These are phyloP conservation scores for Cryptococcus floricola DNA, from an alignment of 1,284 basidiomycete genomes.

Conservation along the genomic window DNA sequence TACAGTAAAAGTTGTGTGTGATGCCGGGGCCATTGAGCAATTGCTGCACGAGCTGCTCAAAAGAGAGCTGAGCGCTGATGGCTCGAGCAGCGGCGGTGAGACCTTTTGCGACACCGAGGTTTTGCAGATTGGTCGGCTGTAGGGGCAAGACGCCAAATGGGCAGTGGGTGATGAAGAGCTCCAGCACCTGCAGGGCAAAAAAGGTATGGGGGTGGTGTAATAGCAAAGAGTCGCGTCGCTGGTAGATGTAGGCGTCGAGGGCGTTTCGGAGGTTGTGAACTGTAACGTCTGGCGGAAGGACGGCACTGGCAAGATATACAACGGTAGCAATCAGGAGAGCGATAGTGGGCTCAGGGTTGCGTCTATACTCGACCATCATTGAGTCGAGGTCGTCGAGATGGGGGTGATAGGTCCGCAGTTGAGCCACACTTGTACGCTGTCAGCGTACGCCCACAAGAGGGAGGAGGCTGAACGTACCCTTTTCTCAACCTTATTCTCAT, in stretches of 20 bases:
- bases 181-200: constrained; percentile 33
- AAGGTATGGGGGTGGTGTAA: constrained; percentile 30
- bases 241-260: constrained; percentile 20
- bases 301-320: constrained; percentile 29
- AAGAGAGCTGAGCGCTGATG: constrained; percentile 23
- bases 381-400: constrained; percentile 33
- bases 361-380: constrained; percentile 18
- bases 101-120: constrained; percentile 29
- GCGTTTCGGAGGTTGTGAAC: constrained; percentile 17
- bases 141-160: constrained; percentile 38
- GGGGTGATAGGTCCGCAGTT: constrained; percentile 37
- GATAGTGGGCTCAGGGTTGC: constrained; percentile 7
- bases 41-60: constrained; percentile 17
- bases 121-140: constrained; percentile 24
- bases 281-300: constrained; percentile 15
- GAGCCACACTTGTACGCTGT: constrained; percentile 16
- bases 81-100: constrained; percentile 10
- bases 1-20: constrained; percentile 11
- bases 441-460: constrained; percentile 4
- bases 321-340: constrained; percentile 27
- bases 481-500: constrained; percentile 23
- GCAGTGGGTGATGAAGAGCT: constrained; percentile 32
- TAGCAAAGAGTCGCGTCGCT: constrained; percentile 26
- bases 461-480: constrained; percentile 20
- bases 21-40: constrained; percentile 8